Evolutionary conservation across 73 alveolate species (phyloP).

Genomic region (Stentor coeruleus): DNA sequence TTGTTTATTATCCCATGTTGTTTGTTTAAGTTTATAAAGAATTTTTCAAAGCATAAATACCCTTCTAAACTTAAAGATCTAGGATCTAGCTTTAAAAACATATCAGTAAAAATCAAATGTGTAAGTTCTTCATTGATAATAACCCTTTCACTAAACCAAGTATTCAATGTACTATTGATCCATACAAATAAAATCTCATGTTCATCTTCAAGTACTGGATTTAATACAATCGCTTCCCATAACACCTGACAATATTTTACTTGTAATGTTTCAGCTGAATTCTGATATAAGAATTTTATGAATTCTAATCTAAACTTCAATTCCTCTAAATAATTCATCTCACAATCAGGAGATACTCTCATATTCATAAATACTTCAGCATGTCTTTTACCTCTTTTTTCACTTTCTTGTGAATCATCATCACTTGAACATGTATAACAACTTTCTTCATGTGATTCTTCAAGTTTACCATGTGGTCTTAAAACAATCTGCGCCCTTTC

Average conservation of each 20-base stretch:
- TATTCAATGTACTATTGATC: slow-evolving; percentile 32
- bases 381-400: slow-evolving; percentile 27
- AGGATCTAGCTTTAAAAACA: slow-evolving; percentile 46
- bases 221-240: slow-evolving; percentile 58
- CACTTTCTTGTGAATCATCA: slow-evolving; percentile 20
- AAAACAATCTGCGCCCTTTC: slow-evolving; percentile 8
- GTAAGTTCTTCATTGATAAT: slow-evolving; percentile 51
- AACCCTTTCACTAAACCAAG: slow-evolving; percentile 23
- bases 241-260: slow-evolving; percentile 43
- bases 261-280: slow-evolving; percentile 40
- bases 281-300: slow-evolving; percentile 37
- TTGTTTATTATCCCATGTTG: slow-evolving; percentile 51
- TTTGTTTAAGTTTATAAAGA: slow-evolving; percentile 43
- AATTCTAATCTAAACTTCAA: slow-evolving; percentile 51
- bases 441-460: neutral
- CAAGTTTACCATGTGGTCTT: neutral
- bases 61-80: slow-evolving; percentile 39
- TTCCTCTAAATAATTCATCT: slow-evolving; percentile 45
- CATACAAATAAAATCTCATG: slow-evolving; percentile 50
- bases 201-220: slow-evolving; percentile 57
- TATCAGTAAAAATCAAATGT: slow-evolving; percentile 50
- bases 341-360: slow-evolving; percentile 39
- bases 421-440: slow-evolving; percentile 14
- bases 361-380: slow-evolving; percentile 38
- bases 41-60: slow-evolving; percentile 54